These are phyloP conservation scores for Brassica incana DNA, from an alignment of 345 rosid genomes.

Conservation along the genomic window DNA sequence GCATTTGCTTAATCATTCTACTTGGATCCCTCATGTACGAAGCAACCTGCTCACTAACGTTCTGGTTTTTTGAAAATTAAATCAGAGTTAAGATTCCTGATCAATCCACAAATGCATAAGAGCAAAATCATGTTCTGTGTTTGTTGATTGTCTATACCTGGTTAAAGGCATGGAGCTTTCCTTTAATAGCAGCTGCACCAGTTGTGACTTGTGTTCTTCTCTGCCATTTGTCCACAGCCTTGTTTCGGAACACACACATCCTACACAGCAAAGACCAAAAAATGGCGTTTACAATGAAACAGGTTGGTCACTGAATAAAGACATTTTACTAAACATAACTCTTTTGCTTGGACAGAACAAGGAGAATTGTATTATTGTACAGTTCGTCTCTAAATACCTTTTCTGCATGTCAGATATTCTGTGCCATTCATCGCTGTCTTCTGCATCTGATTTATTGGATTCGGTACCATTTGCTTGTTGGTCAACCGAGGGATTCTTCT, in stretches of 20 bases:
- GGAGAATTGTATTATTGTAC: neutral
- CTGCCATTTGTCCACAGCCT: constrained; percentile 91
- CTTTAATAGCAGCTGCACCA: constrained; percentile 87
- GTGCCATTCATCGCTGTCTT: constrained; percentile 68
- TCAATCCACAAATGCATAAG: neutral
- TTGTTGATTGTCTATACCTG: constrained; percentile 56
- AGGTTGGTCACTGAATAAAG: neutral
- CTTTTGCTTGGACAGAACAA: neutral
- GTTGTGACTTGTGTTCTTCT: constrained; percentile 88
- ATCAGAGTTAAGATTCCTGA: constrained; percentile 26
- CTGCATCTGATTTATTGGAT: constrained; percentile 39
- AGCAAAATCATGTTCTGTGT: neutral
- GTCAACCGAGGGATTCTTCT: constrained; percentile 72
- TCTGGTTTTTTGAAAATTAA: constrained; percentile 46
- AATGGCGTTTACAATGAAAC: neutral
- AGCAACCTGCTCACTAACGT: constrained; percentile 87
- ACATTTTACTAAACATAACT: neutral
- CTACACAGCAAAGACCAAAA: constrained; percentile 37
- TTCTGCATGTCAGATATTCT: constrained; percentile 57
- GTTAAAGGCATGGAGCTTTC: constrained; percentile 86
- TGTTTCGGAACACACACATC: constrained; percentile 73
- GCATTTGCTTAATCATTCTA: constrained; percentile 97
- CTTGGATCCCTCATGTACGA: constrained; percentile 88
- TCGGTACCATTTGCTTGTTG: constrained; percentile 64
- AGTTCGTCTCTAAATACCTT: constrained; percentile 47